These are phyloP conservation scores for Leccinum obscurum DNA, from an alignment of 768 basidiomycete species.

Conservation along the genomic window DNA sequence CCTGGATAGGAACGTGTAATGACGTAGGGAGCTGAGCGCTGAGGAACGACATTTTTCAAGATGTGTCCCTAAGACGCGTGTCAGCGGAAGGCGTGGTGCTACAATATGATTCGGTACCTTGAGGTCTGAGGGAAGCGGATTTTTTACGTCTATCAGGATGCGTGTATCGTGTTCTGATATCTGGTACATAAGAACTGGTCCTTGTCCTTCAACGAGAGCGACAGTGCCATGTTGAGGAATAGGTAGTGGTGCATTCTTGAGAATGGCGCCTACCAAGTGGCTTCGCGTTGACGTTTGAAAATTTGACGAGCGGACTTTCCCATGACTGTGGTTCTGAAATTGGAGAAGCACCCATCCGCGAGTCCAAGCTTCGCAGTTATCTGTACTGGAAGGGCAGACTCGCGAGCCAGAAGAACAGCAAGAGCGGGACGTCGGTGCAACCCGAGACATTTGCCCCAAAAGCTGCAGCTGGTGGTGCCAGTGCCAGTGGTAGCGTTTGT, in stretches of 20 bases:
- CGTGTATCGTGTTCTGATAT: constrained; percentile 87
- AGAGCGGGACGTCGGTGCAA: no score
- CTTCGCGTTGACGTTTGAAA: constrained; percentile 63
- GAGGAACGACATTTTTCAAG: constrained; percentile 68
- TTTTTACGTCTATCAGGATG: constrained; percentile 89
- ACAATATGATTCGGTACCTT: constrained; percentile 46
- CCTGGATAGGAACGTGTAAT: constrained; percentile 63
- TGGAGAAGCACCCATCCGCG: constrained; percentile 95
- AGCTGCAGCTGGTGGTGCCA: no score
- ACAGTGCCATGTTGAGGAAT: constrained; percentile 84
- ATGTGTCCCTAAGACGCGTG: constrained; percentile 57
- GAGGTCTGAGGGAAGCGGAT: constrained; percentile 78
- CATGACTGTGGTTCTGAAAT: constrained; percentile 77
- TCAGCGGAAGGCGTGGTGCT: constrained; percentile 3
- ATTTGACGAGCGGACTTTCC: constrained; percentile 46
- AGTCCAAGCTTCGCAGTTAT: no score
- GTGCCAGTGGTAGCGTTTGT: no score
- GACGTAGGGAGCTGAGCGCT: constrained; percentile 77
- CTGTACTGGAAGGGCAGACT: no score
- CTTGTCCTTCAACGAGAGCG: constrained; percentile 72
- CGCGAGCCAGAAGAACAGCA: no score
- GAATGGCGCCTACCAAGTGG: constrained; percentile 83
- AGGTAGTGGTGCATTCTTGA: constrained; percentile 74
- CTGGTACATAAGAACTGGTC: constrained; percentile 92
- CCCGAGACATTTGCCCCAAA: no score